phyloP scores from a whole-genome alignment of 306 rosid species.

The Nissolia schottii region DNA sequence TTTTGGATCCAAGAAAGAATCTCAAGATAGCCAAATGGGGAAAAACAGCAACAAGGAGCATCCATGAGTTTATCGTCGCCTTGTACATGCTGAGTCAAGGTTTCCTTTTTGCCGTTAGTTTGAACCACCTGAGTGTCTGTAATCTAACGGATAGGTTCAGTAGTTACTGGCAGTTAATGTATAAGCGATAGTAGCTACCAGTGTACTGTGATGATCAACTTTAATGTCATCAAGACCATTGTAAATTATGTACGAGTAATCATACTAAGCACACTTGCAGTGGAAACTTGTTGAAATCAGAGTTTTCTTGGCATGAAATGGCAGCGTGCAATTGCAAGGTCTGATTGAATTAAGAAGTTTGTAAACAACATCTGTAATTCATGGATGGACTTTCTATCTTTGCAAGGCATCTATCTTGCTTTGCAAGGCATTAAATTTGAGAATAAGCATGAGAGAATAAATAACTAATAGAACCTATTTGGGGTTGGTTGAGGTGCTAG shows the following conservation, averaged over 20 bases:
- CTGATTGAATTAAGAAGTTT: background rate
- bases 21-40: constrained; percentile 33
- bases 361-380: background rate
- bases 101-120: background rate
- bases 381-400: background rate
- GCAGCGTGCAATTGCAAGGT: background rate
- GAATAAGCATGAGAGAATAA: too few species aligned
- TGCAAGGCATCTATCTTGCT: too few species aligned
- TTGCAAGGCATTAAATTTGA: too few species aligned
- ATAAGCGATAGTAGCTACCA: too few species aligned
- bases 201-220: background rate
- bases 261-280: background rate
- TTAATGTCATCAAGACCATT: background rate
- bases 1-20: constrained; percentile 47
- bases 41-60: constrained; percentile 39
- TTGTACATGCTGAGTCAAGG: constrained; percentile 9
- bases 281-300: background rate
- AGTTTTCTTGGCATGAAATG: background rate
- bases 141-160: background rate
- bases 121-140: background rate
- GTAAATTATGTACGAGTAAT: too few species aligned
- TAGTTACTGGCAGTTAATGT: background rate
- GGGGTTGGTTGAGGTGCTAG: too few species aligned
- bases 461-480: too few species aligned
- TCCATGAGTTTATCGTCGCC: constrained; percentile 18